Evolutionary conservation across 371 early-diverging fungal genomes (phyloP).

Genomic region (Encephalitozoon intestinalis): DNA sequence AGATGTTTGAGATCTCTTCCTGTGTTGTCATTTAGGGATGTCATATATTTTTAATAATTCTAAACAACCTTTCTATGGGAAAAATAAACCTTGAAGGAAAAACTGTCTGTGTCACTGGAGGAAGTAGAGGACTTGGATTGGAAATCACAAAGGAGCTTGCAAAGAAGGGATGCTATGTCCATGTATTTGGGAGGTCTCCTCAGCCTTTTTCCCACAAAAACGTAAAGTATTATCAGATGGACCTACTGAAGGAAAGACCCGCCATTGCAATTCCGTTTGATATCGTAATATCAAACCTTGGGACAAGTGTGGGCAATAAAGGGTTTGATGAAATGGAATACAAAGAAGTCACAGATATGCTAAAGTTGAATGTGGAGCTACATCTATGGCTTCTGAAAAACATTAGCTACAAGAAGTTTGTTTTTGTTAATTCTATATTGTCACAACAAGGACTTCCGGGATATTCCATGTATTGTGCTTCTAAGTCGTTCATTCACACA

Average conservation of each 20-base stretch:
- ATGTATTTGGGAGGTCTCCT: conserved; percentile 14
- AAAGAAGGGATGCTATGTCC: not conserved
- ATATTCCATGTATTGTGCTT: conserved; percentile 49
- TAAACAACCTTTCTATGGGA: not conserved
- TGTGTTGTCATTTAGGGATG: conserved; percentile 28
- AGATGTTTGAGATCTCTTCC: conserved; percentile 53
- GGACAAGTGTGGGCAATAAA: conserved; percentile 37
- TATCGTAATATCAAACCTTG: conserved; percentile 52
- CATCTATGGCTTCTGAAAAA: conserved; percentile 28
- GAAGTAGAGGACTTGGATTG: conserved; percentile 22
- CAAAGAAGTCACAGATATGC: conserved; percentile 14
- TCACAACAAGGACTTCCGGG: conserved; percentile 37
- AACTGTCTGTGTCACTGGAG: conserved; percentile 28
- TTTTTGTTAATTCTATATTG: conserved; percentile 51
- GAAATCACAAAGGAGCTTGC: conserved; percentile 27
- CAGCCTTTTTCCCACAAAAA: conserved; percentile 10
- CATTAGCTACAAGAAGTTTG: conserved; percentile 41
- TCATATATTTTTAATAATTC: not conserved
- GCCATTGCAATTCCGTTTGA: conserved; percentile 26
- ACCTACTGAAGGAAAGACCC: conserved; percentile 17
- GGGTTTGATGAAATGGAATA: conserved; percentile 4
- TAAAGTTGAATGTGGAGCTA: conserved; percentile 33
- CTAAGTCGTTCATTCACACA: conserved; percentile 48
- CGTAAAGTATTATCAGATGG: conserved; percentile 21
- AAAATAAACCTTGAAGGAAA: not conserved